A percentile compares a stretch with the other conserved stretches of the same genome.
These are phyloP conservation scores for Sporobolomyces roseus DNA, from an alignment of 768 basidiomycete genomes.

Conservation along the genomic window DNA sequence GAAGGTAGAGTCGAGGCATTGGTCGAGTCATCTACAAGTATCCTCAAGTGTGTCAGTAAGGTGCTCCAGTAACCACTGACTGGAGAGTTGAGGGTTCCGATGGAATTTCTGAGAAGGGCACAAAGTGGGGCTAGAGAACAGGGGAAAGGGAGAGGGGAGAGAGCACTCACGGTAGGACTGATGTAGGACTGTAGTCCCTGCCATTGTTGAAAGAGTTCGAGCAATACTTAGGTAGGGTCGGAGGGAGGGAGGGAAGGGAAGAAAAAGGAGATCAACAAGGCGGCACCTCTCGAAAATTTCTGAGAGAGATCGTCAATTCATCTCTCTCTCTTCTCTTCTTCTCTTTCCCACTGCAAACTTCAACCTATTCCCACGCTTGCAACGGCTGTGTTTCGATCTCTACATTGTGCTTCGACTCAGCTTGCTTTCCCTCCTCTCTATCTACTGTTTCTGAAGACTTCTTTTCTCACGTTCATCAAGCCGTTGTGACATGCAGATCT, in stretches of 20 bases:
- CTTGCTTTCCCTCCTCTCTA: too few species aligned
- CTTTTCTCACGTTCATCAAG: background rate
- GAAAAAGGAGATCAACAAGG: background rate
- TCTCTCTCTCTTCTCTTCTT: background rate
- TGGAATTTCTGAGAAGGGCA: background rate
- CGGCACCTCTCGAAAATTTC: background rate
- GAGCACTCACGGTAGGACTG: slow-evolving; percentile 1
- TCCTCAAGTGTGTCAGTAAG: background rate
- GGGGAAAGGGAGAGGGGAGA: background rate
- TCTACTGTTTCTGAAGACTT: background rate
- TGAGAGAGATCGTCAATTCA: background rate
- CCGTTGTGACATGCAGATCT: too few species aligned
- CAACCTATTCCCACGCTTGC: background rate
- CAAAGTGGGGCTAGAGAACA: background rate
- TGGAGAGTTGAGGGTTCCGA: background rate
- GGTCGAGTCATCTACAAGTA: background rate
- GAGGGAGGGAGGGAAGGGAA: background rate
- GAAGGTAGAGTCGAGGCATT: background rate
- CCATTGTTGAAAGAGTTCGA: background rate
- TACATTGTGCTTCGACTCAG: too few species aligned
- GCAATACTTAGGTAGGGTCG: background rate
- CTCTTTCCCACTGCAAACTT: too few species aligned
- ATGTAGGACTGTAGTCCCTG: background rate
- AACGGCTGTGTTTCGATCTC: background rate
- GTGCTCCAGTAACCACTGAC: background rate